These are phyloP conservation scores for Chaetomium sp. DNA, from an alignment of 2,329 filamentous ascomycete species.

Conservation along the genomic window DNA sequence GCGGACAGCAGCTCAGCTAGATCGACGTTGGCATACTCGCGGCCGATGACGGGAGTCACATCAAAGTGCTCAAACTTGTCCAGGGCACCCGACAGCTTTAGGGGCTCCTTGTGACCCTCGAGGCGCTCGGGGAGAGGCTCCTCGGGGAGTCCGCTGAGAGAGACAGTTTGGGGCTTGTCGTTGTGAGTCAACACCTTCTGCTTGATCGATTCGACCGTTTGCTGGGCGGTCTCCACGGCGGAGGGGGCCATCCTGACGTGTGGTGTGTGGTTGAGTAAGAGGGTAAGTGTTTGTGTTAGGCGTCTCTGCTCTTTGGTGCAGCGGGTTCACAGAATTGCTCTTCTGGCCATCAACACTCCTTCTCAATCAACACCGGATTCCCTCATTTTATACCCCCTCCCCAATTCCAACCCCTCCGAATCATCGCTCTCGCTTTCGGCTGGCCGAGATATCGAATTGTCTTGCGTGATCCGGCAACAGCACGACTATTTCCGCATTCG, in stretches of 20 bases:
- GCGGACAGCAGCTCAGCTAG: constrained; percentile 55
- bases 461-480: background rate
- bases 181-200: constrained; percentile 16
- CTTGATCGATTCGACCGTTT: constrained; percentile 19
- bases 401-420: background rate
- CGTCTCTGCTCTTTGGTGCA: background rate
- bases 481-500: background rate
- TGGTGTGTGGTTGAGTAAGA: no score
- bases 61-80: constrained; percentile 51
- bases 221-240: constrained; percentile 17
- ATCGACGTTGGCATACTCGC: constrained; percentile 53
- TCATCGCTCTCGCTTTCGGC: background rate
- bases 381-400: background rate
- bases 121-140: constrained; percentile 12
- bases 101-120: constrained; percentile 29
- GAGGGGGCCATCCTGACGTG: constrained; percentile 19
- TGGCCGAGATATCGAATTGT: background rate
- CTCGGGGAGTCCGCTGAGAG: background rate
- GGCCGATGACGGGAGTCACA: constrained; percentile 55
- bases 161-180: constrained; percentile 1
- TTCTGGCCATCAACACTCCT: no score
- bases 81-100: constrained; percentile 45
- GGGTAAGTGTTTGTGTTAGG: background rate
- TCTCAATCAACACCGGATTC: no score
- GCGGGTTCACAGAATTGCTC: no score